These are phyloP conservation scores for Kwoniella mangroviensis DNA, from an alignment of 768 basidiomycete species.

Conservation along the genomic window DNA sequence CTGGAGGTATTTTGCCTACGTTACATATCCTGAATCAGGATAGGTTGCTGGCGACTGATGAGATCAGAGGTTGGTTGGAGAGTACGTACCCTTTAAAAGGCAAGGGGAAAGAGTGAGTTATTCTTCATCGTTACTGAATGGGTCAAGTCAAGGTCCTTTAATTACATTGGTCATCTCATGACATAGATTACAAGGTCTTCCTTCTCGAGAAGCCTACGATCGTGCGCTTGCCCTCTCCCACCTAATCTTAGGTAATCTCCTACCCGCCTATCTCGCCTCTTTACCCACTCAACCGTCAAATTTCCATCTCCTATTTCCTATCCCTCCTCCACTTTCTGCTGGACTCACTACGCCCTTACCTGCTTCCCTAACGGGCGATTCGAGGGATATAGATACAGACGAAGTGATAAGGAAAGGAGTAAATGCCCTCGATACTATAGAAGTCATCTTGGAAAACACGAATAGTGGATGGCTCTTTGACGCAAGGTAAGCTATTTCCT, in stretches of 20 bases:
- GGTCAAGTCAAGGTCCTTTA: too few species aligned
- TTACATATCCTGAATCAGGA: constrained; percentile 38
- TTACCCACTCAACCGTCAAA: constrained; percentile 15
- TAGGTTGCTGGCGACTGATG: constrained; percentile 31
- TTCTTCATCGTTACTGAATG: background rate
- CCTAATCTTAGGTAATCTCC: constrained; percentile 33
- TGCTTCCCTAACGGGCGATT: constrained; percentile 43
- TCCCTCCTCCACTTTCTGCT: constrained; percentile 40
- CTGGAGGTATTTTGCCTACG: constrained; percentile 37
- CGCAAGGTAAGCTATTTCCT: constrained; percentile 33
- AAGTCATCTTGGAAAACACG: constrained; percentile 5
- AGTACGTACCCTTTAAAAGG: constrained; percentile 39
- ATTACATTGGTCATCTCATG: background rate
- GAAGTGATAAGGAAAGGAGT: constrained; percentile 31
- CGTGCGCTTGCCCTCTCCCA: constrained; percentile 42
- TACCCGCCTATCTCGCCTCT: constrained; percentile 44
- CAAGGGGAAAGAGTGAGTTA: constrained; percentile 40
- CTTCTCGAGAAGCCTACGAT: constrained; percentile 44
- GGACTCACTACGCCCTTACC: constrained; percentile 49
- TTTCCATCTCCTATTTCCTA: constrained; percentile 30
- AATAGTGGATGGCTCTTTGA: constrained; percentile 37
- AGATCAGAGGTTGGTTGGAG: constrained; percentile 49
- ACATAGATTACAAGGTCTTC: constrained; percentile 43
- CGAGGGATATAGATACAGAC: constrained; percentile 29
- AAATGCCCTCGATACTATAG: constrained; percentile 29